A percentile compares a stretch with the other conserved stretches of the same genome.
phyloP scores from a whole-genome alignment of 2,329 filamentous ascomycete species.

The Boeremia exigua region DNA sequence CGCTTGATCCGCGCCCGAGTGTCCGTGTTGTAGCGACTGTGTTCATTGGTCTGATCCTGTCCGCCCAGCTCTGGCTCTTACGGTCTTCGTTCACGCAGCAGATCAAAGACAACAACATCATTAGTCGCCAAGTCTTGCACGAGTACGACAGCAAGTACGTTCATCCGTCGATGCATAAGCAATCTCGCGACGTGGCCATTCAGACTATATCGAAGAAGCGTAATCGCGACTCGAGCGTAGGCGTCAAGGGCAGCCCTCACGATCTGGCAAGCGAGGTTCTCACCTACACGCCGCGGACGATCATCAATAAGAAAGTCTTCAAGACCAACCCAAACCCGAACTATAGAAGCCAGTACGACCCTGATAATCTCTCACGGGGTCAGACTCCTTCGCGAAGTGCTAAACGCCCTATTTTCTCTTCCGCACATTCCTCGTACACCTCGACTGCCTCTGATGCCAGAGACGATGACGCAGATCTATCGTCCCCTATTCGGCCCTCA shows the following conservation, averaged over 20 bases:
- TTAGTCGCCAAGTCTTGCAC: conserved; percentile 89
- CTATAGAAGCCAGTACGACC: conserved; percentile 75
- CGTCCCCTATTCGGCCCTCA: conserved; percentile 55
- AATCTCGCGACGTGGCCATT: conserved; percentile 78
- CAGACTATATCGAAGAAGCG: conserved; percentile 64
- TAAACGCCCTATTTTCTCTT: conserved; percentile 29
- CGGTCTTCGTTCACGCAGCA: conserved; percentile 81
- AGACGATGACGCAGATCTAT: conserved; percentile 48
- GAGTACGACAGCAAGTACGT: conserved; percentile 98
- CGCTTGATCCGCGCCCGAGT: conserved; percentile 80
- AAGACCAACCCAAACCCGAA: conserved; percentile 83
- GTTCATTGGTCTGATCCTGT: conserved; percentile 76
- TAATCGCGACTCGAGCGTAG: conserved; percentile 45
- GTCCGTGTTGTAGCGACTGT: conserved; percentile 84
- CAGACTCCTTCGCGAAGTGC: conserved; percentile 25
- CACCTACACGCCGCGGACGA: conserved; percentile 65
- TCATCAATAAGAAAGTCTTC: conserved; percentile 76
- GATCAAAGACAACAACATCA: conserved; percentile 79
- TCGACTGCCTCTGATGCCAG: conserved; percentile 47
- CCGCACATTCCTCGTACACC: conserved; percentile 44
- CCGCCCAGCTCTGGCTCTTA: conserved; percentile 76
- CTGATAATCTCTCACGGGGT: conserved; percentile 56
- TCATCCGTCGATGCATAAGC: conserved; percentile 82
- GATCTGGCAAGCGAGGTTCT: conserved; percentile 60
- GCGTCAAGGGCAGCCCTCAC: conserved; percentile 50